These are phyloP conservation scores for Pogostemon cablin DNA, from an alignment of 257 asterid species.

Conservation along the genomic window DNA sequence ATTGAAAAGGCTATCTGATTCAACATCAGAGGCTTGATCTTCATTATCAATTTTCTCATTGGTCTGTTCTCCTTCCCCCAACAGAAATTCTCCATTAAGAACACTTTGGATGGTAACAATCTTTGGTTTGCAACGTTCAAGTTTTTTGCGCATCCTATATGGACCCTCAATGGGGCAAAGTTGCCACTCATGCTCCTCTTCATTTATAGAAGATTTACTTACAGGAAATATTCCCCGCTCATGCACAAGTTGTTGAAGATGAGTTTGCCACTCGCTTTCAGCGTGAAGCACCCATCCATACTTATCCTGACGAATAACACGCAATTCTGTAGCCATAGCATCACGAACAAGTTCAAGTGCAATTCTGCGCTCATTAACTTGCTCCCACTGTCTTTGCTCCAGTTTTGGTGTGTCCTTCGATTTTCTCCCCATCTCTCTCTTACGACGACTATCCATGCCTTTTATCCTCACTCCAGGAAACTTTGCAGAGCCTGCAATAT, in stretches of 20 bases:
- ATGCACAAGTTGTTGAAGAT: slow-evolving; percentile 93
- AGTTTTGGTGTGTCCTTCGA: slow-evolving; percentile 66
- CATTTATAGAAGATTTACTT: slow-evolving; percentile 54
- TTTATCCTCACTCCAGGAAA: slow-evolving; percentile 95
- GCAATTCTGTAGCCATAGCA: slow-evolving; percentile 91
- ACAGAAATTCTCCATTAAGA: slow-evolving; percentile 61
- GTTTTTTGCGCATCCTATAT: slow-evolving; percentile 94
- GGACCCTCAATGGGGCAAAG: slow-evolving; percentile 99
- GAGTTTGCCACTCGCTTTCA: slow-evolving; percentile 97
- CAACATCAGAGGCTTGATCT: slow-evolving; percentile 53
- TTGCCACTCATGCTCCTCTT: slow-evolving; percentile 86
- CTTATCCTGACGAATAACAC: slow-evolving; percentile 98
- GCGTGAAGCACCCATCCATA: slow-evolving; percentile 99
- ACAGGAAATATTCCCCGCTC: slow-evolving; percentile 93
- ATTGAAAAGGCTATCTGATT: slow-evolving; percentile 62
- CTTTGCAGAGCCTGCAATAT: slow-evolving; percentile 84
- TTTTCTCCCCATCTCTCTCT: slow-evolving; percentile 84
- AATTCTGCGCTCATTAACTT: slow-evolving; percentile 87
- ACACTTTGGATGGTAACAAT: slow-evolving; percentile 76
- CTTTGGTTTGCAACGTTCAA: slow-evolving; percentile 79
- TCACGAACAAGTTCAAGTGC: slow-evolving; percentile 96
- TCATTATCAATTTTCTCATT: slow-evolving; percentile 72
- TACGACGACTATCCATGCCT: slow-evolving; percentile 94
- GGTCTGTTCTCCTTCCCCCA: slow-evolving; percentile 62
- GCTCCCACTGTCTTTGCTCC: slow-evolving; percentile 92